Evolutionary conservation across 176 grass and related monocot species (phyloP).

Genomic region (Raddia distichophylla): DNA sequence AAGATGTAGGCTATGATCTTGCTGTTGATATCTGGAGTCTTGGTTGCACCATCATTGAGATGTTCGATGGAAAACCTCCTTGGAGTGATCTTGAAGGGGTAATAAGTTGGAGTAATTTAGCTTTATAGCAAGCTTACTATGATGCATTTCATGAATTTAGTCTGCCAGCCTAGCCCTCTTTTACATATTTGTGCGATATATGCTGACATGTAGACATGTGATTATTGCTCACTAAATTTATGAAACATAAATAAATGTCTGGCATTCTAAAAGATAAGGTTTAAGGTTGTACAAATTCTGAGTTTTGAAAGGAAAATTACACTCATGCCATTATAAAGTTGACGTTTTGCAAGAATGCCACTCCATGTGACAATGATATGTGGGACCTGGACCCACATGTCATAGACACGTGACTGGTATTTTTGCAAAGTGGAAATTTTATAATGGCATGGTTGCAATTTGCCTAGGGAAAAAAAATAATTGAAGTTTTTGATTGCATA

Average conservation of each 20-base stretch:
- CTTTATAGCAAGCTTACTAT: conserved; percentile 35
- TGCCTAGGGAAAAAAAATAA: no score
- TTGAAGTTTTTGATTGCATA: conserved; percentile 1
- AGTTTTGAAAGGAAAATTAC: not conserved
- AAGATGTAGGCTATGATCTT: conserved; percentile 79
- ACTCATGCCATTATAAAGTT: no score
- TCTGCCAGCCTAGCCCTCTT: conserved; percentile 10
- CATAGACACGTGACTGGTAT: no score
- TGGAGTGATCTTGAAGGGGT: conserved; percentile 99
- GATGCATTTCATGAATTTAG: conserved; percentile 36
- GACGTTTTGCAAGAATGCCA: no score
- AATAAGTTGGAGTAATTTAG: conserved; percentile 42
- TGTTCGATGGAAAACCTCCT: conserved; percentile 87
- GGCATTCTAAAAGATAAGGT: not conserved
- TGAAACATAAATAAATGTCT: conserved; percentile 5
- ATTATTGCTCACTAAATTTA: conserved; percentile 20
- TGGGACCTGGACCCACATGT: no score
- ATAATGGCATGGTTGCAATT: no score
- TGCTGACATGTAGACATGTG: not conserved
- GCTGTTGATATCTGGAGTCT: conserved; percentile 99
- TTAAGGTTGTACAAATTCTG: not conserved
- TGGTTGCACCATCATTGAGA: conserved; percentile 96
- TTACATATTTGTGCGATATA: not conserved
- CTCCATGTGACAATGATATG: no score
- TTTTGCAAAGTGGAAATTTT: no score